Conservation (phyloP, 2,329 filamentous ascomycete genomes). For the Helotiales sp. region DNA sequence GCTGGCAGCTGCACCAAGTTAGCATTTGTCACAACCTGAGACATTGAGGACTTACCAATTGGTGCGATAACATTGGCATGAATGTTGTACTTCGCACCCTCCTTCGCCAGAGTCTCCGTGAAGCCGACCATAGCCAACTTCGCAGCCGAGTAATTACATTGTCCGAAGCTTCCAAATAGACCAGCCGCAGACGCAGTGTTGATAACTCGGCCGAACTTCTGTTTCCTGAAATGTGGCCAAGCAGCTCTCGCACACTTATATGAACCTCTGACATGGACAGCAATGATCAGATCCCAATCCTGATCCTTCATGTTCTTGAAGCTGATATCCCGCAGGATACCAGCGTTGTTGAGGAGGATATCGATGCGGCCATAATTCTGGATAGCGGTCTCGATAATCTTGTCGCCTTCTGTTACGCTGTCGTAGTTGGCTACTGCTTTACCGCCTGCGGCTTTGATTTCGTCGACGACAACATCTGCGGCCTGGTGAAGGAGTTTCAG, state of each 20-base stretch:
- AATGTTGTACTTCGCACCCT: constrained; percentile 98
- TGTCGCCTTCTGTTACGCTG: constrained; percentile 87
- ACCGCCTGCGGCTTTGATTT: constrained; percentile 84
- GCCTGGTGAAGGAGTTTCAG: constrained; percentile 54
- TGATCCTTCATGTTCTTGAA: constrained; percentile 99
- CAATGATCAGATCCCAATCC: constrained; percentile 95
- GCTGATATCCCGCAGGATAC: constrained; percentile 86
- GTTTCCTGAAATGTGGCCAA: constrained; percentile 97
- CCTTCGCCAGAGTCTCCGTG: constrained; percentile 96
- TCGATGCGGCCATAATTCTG: constrained; percentile 83
- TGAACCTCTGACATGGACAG: constrained; percentile 87
- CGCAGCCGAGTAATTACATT: constrained; percentile 95
- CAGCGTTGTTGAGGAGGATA: constrained; percentile 95
- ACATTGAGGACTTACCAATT: constrained; percentile 48
- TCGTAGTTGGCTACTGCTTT: constrained; percentile 99
- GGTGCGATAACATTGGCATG: constrained; percentile 92
- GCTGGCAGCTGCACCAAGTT: constrained; percentile 65
- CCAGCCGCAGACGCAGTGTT: constrained; percentile 97
- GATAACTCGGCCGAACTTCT: constrained; percentile 96
- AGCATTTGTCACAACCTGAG: constrained; percentile 8
- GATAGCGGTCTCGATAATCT: constrained; percentile 89
- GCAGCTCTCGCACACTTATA: constrained; percentile 95
- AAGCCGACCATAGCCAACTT: constrained; percentile 96
- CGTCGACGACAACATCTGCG: constrained; percentile 78
- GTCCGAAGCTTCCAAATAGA: constrained; percentile 92